Evolutionary conservation across 495 filamentous ascomycete genomes (phyloP).

Genomic region (Ramalina intermedia): DNA sequence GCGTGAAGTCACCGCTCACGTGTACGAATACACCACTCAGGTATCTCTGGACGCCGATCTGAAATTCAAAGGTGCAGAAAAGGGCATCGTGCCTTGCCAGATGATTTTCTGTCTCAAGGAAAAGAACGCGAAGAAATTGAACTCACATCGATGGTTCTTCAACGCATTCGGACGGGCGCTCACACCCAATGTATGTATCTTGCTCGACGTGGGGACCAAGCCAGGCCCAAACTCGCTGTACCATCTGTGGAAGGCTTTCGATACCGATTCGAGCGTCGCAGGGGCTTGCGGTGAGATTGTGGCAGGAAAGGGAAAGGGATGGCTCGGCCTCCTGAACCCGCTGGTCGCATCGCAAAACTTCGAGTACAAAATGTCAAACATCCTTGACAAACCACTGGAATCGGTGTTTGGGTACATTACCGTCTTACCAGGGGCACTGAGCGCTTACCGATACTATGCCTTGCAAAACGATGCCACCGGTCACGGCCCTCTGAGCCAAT

Average conservation of each 20-base stretch:
- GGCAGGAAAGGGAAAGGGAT: conserved; percentile 78
- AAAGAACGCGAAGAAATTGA: conserved; percentile 94
- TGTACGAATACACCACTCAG: conserved; percentile 98
- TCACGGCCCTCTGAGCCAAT: conserved; percentile 90
- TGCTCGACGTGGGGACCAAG: conserved; percentile 90
- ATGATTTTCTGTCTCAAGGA: conserved; percentile 99
- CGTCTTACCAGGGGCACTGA: conserved; percentile 85
- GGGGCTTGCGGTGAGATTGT: conserved; percentile 96
- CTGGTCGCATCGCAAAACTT: conserved; percentile 96
- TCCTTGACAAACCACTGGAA: conserved; percentile 93
- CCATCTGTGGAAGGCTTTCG: conserved; percentile 97
- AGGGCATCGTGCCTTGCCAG: conserved; percentile 96
- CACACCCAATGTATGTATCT: conserved; percentile 89
- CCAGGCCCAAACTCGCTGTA: conserved; percentile 81
- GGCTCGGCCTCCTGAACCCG: conserved; percentile 77
- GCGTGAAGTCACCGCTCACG: conserved; percentile 70
- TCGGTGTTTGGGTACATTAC: conserved; percentile 97
- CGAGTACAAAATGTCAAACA: conserved; percentile 99
- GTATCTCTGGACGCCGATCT: conserved; percentile 88
- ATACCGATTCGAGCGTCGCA: conserved; percentile 89
- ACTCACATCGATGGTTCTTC: conserved; percentile 99
- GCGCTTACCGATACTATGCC: conserved; percentile 91
- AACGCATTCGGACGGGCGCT: conserved; percentile 91
- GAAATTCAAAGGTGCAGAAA: conserved; percentile 98
- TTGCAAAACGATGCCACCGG: conserved; percentile 94